phyloP scores from a whole-genome alignment of 495 filamentous ascomycete species.

The Talaromyces ruber region DNA sequence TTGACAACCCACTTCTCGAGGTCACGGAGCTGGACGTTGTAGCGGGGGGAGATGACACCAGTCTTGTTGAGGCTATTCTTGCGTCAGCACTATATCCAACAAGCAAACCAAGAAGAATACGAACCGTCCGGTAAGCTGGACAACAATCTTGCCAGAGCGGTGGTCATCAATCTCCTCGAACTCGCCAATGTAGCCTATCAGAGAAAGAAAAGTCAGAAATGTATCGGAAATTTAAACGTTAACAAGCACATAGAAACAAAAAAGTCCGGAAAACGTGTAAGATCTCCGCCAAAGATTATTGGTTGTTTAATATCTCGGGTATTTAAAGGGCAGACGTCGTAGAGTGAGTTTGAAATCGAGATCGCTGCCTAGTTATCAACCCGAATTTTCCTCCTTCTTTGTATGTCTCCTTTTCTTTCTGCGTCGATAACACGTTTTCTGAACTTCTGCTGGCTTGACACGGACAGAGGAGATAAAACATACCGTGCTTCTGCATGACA shows the following conservation, averaged over 20 bases:
- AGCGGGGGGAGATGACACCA: conserved; percentile 95
- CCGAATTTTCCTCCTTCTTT: conserved; percentile 45
- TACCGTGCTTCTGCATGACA: conserved; percentile 99
- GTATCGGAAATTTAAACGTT: conserved; percentile 91
- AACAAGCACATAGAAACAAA: conserved; percentile 54
- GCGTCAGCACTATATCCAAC: background rate
- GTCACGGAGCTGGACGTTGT: conserved; percentile 95
- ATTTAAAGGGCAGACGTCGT: conserved; percentile 99
- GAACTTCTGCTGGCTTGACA: background rate
- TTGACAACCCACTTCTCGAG: conserved; percentile 99
- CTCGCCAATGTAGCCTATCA: conserved; percentile 94
- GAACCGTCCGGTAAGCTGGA: conserved; percentile 80
- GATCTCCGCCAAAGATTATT: conserved; percentile 59
- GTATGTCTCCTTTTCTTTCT: conserved; percentile 1
- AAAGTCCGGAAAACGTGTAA: conserved; percentile 76
- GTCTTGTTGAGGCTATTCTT: conserved; percentile 82
- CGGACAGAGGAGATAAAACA: conserved; percentile 26
- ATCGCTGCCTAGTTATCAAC: conserved; percentile 99
- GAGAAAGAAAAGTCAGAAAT: conserved; percentile 31
- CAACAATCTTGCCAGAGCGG: conserved; percentile 96
- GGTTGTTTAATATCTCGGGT: conserved; percentile 72
- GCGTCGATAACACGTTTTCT: conserved; percentile 5
- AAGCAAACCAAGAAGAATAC: conserved; percentile 1
- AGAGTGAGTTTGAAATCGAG: conserved; percentile 47
- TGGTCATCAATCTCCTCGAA: conserved; percentile 99